phyloP scores from a whole-genome alignment of 495 filamentous ascomycete genomes.

The Trichoderma virens region DNA sequence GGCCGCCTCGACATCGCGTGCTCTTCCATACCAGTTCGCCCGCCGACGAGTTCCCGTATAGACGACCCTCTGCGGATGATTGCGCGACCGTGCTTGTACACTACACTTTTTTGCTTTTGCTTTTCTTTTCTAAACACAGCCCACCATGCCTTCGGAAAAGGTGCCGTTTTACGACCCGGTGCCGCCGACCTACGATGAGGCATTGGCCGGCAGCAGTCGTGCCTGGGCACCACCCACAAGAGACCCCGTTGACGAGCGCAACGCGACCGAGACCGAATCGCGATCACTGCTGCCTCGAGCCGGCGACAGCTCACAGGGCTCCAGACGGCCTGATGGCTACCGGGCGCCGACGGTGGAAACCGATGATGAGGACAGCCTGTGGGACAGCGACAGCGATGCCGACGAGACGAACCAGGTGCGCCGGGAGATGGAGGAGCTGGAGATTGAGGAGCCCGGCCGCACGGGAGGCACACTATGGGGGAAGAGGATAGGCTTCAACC shows the following conservation, averaged over 20 bases:
- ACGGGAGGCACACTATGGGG: constrained; percentile 36
- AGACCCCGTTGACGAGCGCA: constrained; percentile 25
- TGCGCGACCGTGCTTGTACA: neutral
- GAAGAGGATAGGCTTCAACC: constrained; percentile 38
- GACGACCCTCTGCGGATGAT: neutral
- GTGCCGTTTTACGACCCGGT: constrained; percentile 50
- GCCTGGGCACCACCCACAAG: constrained; percentile 16
- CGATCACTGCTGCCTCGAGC: constrained; percentile 50
- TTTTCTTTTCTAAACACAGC: neutral
- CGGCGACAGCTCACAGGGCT: constrained; percentile 21
- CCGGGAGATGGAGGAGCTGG: constrained; percentile 82
- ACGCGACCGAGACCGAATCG: constrained; percentile 34
- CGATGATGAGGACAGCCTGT: constrained; percentile 35
- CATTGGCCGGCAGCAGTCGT: constrained; percentile 40
- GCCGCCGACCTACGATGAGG: constrained; percentile 86
- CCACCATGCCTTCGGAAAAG: constrained; percentile 37
- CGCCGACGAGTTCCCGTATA: neutral
- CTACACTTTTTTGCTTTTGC: neutral
- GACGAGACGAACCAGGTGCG: constrained; percentile 53
- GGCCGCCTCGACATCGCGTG: constrained; percentile 6
- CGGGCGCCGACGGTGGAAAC: constrained; percentile 68
- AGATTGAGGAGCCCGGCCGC: constrained; percentile 63
- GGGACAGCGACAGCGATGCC: constrained; percentile 34
- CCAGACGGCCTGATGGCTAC: constrained; percentile 46
- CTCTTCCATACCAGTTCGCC: neutral